Evolutionary conservation across 2,329 filamentous ascomycete species (phyloP), one percentile per base, ranked within the genome.

Genomic region (Thelonectria olida): DNA sequence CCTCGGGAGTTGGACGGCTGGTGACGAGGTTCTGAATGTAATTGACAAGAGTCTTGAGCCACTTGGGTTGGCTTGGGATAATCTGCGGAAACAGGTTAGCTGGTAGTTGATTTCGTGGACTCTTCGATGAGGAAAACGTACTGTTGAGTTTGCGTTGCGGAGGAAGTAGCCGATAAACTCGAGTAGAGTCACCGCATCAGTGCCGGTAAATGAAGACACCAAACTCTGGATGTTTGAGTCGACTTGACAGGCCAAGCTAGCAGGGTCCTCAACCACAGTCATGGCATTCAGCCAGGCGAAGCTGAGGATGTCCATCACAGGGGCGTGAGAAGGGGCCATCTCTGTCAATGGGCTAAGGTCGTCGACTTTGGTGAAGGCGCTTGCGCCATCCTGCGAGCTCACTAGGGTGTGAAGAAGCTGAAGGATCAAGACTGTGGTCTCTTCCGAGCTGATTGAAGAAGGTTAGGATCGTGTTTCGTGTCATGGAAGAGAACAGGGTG

Each of bases 131-230:
- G 13, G 36, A 13, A 4, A 13, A 74, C 80, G 69, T 75, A 88
- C 86, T 62, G 78, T 74, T 12, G 80, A 74, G 20, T 82, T 76
- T 9, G 86, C 75, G 49, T 81, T 82, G 5, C 82, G 78, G 3
- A 90, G 72, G 44, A 88, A 76, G 42, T 77, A 76, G 15, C 81
- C 83, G n/a, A 88, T 67, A 67, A 89, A 89, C 38, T 79, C 79
- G 2, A 90, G 75, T 4, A 90, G 76, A 0, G 85, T 89, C 4
- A 87, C 84, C 5, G 81, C 85, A 69, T 90, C 86, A 9, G 87
- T 89, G 10, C 82, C 82, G 36, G 79, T 83, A 69, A 88, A 90
- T 0, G 82, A 81, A 7, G 82, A 77, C 7, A 84, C 78, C 3
- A 90, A 78, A 8, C 72, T 74, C 34, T 80, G 78, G 4, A 90